Evolutionary conservation across 306 rosid genomes (phyloP).

Genomic region (Pterocarpus santalinus): DNA sequence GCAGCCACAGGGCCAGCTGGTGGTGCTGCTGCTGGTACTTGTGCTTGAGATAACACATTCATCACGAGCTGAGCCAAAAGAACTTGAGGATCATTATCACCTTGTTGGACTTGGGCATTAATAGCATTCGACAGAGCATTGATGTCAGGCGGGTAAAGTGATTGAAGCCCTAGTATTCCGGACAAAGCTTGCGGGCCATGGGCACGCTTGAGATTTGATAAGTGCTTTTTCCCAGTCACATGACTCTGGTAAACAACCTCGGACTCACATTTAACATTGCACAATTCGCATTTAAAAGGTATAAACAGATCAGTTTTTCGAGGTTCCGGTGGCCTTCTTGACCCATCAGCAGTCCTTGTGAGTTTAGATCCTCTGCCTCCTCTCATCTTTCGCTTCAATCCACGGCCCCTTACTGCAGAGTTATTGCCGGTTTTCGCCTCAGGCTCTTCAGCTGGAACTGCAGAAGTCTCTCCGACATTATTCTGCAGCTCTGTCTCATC

Average conservation of each 20-base stretch:
- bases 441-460: conserved; percentile 55
- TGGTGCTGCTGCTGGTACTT: conserved; percentile 46
- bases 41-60: conserved; percentile 66
- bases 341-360: conserved; percentile 63
- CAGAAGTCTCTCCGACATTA: conserved; percentile 51
- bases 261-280: conserved; percentile 85
- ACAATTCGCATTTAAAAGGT: conserved; percentile 70
- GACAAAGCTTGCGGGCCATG: conserved; percentile 57
- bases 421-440: conserved; percentile 52
- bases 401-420: conserved; percentile 60
- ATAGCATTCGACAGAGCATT: conserved; percentile 53
- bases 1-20: conserved; percentile 31
- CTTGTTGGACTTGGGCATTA: conserved; percentile 66
- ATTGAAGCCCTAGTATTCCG: conserved; percentile 63
- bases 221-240: conserved; percentile 76
- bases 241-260: conserved; percentile 78
- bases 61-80: conserved; percentile 75
- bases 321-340: conserved; percentile 60
- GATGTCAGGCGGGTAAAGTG: conserved; percentile 62
- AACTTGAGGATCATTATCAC: conserved; percentile 73
- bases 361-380: conserved; percentile 67
- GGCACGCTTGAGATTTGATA: conserved; percentile 59
- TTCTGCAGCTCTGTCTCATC: conserved; percentile 57
- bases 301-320: conserved; percentile 55
- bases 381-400: conserved; percentile 73